phyloP scores from a whole-genome alignment of 257 asterid genomes.

The Solanum pimpinellifolium region DNA sequence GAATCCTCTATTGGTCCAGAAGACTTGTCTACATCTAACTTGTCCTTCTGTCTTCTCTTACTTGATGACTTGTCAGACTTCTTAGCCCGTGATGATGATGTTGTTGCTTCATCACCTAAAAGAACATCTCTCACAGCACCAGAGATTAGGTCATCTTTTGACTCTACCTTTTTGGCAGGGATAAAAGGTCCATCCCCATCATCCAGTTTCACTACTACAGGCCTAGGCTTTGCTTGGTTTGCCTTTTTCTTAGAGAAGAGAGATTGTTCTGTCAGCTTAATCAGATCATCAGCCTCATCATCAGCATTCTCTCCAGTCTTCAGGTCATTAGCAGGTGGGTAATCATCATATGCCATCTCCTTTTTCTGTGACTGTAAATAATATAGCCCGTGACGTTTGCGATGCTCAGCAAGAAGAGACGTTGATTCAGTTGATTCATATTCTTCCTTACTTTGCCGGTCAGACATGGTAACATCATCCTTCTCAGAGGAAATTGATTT shows the following conservation, averaged over 20 bases:
- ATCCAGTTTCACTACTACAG: slow-evolving; percentile 80
- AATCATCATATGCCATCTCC: slow-evolving; percentile 35
- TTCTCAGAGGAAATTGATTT: slow-evolving; percentile 23
- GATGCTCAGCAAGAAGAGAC: slow-evolving; percentile 72
- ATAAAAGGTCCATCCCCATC: slow-evolving; percentile 41
- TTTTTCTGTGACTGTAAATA: slow-evolving; percentile 59
- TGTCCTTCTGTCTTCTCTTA: slow-evolving; percentile 35
- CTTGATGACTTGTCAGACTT: slow-evolving; percentile 26
- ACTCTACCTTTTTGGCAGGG: slow-evolving; percentile 20
- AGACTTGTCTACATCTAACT: slow-evolving; percentile 5
- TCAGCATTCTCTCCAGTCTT: slow-evolving; percentile 19
- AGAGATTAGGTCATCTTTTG: slow-evolving; percentile 48
- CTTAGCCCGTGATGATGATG: slow-evolving; percentile 42
- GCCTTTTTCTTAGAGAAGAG: slow-evolving; percentile 42
- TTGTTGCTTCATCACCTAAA: slow-evolving; percentile 54
- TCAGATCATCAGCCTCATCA: slow-evolving; percentile 48
- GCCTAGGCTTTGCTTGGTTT: slow-evolving; percentile 60
- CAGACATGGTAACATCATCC: slow-evolving; percentile 15
- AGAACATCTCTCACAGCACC: slow-evolving; percentile 87
- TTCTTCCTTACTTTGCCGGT: slow-evolving; percentile 40
- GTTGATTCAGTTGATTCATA: slow-evolving; percentile 47
- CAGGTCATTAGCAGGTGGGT: slow-evolving; percentile 72
- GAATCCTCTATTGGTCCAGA: slow-evolving; percentile 12
- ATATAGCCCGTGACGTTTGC: slow-evolving; percentile 77
- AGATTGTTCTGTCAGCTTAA: slow-evolving; percentile 69